Base-by-base conservation (phyloP, 495 filamentous ascomycete species). In the Hypoxylon lienhwacheense region DNA sequence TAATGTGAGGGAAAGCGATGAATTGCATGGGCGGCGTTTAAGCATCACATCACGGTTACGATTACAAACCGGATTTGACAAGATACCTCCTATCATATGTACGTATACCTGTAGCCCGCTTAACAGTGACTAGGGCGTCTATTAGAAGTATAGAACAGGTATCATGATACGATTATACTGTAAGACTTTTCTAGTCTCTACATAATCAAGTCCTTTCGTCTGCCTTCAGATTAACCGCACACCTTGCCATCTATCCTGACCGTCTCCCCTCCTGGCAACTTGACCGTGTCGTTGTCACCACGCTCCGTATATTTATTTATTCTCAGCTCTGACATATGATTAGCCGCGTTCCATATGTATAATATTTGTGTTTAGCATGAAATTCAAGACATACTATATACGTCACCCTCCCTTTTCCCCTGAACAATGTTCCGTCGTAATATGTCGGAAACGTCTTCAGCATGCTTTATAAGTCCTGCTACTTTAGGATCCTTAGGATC, bases 221-320 rank as follows among this genome's bases (percentile, higher is more conserved):
- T 53, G 66, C 20, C 24, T 68, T 56, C 75, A 25, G 58, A 63
- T 40, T 67, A 64, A 14, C 65, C 67, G 50, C 78, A 80, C 48
- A 67, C 78, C 46, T 74, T 70, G 8, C 71, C 76, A 54, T 75
- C 73, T 25, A 72, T 70, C 26, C 70, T 73, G 33, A 70, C 58
- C 21, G 48, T 77, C 59, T 76, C 59, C 41, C 69, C 70, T 16
- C 63, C 70, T 1, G 68, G 75, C 47, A 82, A 64, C 69, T 89
- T 91, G 60, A 95, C 81, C 5, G 84, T 87, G 46, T 95, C 88
- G 63, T 98, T 98, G 73, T 96, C 89, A 21, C 91, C 90, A 25
- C 89, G 78, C 70, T 97, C 93, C 34, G 88, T 98, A 47, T 91
- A 75, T 39, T 95, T 81, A 68, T 96, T 93, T 63, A 98, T 96